Base-by-base conservation (phyloP, 371 early-diverging fungal species). In the Apophysomyces sp. region DNA sequence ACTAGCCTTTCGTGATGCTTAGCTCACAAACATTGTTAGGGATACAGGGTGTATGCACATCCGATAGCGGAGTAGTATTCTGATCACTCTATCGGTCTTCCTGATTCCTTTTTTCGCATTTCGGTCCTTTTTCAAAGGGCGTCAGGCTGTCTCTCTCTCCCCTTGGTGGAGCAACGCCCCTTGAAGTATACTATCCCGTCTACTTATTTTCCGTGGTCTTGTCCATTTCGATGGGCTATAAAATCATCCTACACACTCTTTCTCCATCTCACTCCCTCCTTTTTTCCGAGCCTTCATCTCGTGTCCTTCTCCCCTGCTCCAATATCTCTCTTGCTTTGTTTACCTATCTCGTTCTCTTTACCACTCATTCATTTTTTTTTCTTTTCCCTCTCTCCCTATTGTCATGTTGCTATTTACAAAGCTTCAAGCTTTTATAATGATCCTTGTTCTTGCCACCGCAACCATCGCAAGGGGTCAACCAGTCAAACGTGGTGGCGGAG, bases 401-500 rank as follows among this genome's bases (percentile, higher is more conserved):
- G 27, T 21, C 24, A 44, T 44, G 49, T 44, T 44, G 49, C 49
- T 44, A n/a, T 44, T 21, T 21, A 44, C 49, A 9, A 18, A 44
- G n/a, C 11, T 53, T 13, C 54, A 29, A 53, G 11, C 27, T 53
- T 13, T 53, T 2, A 30, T 53, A 13, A 18, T 27, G 27, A 29
- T 29, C 12, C 1, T 53, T 15, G 15, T 28, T 3, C n/a, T 28
- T 29, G 54, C 54, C 31, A 32, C 32, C 12, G 54, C 54, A 3
- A 53, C 18, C 54, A 15, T n/a, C 9, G 27, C 32, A 32, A 30
- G 8, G 11, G 54, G 29, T 32, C 29, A 13, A 29, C 54, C 54
- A 15, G 54, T 53, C 54, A 29, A 53, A 53, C 54, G 54, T 12
- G 54, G 32, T 28, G n/a, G n/a, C n/a, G n/a, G n/a, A n/a, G 54